phyloP scores from a whole-genome alignment of 495 filamentous ascomycete species.

The Penicillium samsonianum region DNA sequence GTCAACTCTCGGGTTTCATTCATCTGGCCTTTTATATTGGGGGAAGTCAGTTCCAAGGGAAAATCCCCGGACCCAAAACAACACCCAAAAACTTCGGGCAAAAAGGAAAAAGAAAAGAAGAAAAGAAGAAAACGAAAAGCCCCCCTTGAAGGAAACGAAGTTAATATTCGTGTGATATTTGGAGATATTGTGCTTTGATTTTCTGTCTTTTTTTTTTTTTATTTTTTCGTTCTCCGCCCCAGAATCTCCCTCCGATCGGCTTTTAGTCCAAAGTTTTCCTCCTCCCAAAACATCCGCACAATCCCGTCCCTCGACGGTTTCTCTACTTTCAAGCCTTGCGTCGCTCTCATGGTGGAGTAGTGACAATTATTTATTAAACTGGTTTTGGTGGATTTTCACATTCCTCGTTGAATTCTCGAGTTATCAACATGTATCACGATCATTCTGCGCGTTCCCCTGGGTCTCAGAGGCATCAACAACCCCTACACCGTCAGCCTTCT shows the following conservation, averaged over 20 bases:
- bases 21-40: background rate
- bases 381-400: slow-evolving; percentile 47
- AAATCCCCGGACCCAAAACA: background rate
- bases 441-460: slow-evolving; percentile 60
- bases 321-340: background rate
- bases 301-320: slow-evolving; percentile 18
- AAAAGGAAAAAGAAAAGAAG: background rate
- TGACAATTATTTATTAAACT: slow-evolving; percentile 32
- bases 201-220: slow-evolving; percentile 12
- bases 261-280: slow-evolving; percentile 26
- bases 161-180: slow-evolving; percentile 1
- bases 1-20: background rate
- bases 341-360: slow-evolving; percentile 36
- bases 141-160: slow-evolving; percentile 2
- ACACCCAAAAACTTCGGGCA: background rate
- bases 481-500: slow-evolving; percentile 67
- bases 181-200: too few relatives aligned
- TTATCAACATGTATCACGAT: slow-evolving; percentile 66
- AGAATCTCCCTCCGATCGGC: slow-evolving; percentile 23
- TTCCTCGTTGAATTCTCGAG: slow-evolving; percentile 48
- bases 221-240: slow-evolving; percentile 22
- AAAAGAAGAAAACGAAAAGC: background rate
- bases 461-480: slow-evolving; percentile 63
- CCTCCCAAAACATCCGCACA: slow-evolving; percentile 12
- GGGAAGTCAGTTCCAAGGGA: background rate